Evolutionary conservation across 73 alveolate genomes (phyloP), one percentile per base, ranked within the genome.

Genomic region (Paramecium octaurelia): DNA sequence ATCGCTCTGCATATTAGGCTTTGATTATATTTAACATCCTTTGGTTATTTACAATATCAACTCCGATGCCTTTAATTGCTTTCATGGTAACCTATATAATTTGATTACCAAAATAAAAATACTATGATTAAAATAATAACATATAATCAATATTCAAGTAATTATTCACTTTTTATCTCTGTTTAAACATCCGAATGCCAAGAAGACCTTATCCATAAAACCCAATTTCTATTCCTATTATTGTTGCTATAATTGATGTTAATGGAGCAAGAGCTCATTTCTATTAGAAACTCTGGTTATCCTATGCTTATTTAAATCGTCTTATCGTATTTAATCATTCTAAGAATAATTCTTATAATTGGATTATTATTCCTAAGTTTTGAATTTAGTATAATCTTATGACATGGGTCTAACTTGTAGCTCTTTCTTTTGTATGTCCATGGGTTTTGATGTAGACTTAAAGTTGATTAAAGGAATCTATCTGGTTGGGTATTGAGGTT

Each of bases 391-490:
- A 27, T 64, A 64, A 64, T 64, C 84, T 11, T 14, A 64, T 11
- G 84, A 64, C 50, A 64, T 23, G 3, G 84, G 84, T 64, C 84
- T 64, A 27, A 20, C 16, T 4, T 40, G 4, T 3, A 24, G 2
- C 3, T 64, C 84, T 64, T 64, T 64, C 12, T 64, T 64, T n/a
- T 64, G 12, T 34, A 64, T 10, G 9, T 64, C 84, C 18, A 29
- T 64, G 4, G 68, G 27, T 75, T 75, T 21, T 93, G 83, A 94
- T 97, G 98, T 97, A 93, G 58, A 96, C 96, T 92, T 94, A 95
- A 57, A 97, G 95, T 93, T 97, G 9, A 42, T 42, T 98, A 34
- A 98, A 58, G 97, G 95, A 83, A 97, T 96, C 68, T 96, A 98
- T 8, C 95, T 54, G 18, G 92, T 40, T 29, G 88, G 58, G 54